Evolutionary conservation across 179 eudicot genomes (phyloP).

Genomic region (Patellifolia procumbens): DNA sequence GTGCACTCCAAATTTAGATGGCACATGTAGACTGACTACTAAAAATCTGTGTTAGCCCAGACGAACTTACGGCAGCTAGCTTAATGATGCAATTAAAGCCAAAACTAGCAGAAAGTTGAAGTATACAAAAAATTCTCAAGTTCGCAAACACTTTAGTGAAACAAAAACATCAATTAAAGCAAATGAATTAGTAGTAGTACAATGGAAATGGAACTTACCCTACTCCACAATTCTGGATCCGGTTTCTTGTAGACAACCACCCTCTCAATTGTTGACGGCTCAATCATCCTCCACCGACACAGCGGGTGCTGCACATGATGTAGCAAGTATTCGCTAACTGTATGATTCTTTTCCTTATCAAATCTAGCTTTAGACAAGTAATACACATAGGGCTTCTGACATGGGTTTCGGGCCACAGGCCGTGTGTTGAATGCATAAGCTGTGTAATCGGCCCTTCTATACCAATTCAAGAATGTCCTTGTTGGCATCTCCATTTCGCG

Average conservation of each 20-base stretch:
- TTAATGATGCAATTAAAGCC: slow-evolving; percentile 24
- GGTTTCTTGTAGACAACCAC: slow-evolving; percentile 65
- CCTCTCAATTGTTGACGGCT: slow-evolving; percentile 52
- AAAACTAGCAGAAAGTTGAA: neutral
- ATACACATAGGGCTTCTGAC: slow-evolving; percentile 87
- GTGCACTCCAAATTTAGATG: slow-evolving; percentile 14
- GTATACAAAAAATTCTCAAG: neutral
- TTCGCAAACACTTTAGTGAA: neutral
- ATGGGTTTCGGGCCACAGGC: slow-evolving; percentile 73
- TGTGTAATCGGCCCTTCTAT: slow-evolving; percentile 72
- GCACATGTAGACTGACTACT: slow-evolving; percentile 24
- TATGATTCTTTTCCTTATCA: slow-evolving; percentile 40
- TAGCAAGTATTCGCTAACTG: slow-evolving; percentile 52
- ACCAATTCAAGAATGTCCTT: slow-evolving; percentile 93
- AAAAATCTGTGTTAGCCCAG: neutral
- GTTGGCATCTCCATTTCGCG: slow-evolving; percentile 93
- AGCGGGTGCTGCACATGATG: slow-evolving; percentile 58
- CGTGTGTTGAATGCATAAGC: slow-evolving; percentile 92
- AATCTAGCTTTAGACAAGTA: slow-evolving; percentile 52
- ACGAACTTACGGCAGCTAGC: neutral
- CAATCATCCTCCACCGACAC: slow-evolving; percentile 70
- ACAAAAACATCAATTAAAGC: neutral
- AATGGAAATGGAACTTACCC: slow-evolving; percentile 50
- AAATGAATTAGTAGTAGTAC: neutral
- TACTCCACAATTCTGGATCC: slow-evolving; percentile 78